Evolutionary conservation across 306 rosid genomes (phyloP), one percentile per base, ranked within the genome.

Genomic region (Rosa multiflora): DNA sequence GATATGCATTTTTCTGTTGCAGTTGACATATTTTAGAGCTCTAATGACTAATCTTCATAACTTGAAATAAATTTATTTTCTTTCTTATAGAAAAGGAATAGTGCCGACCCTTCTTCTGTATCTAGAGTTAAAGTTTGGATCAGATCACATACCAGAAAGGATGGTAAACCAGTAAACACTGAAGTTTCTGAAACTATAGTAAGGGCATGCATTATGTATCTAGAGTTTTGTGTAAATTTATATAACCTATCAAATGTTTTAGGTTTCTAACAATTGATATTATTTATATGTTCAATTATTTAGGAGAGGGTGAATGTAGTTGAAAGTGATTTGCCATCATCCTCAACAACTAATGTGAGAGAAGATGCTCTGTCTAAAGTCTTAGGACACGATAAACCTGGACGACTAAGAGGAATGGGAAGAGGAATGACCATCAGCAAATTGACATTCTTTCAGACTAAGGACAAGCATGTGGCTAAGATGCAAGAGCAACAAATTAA

Each of bases 61-160:
- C 26, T 0, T 26, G 26, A 26, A 26, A 26, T 26, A 26, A 26
- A 26, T 26, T 26, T 26, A 26, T 26, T 0, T 26, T 26, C 26
- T 26, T 26, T 26, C 26, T 8, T 55, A 8, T 17, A 75, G 71
- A 75, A 7, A 6, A 75, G 61, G 6, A 11, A 26, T 7, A 40
- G 69, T 61, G 15, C 42, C 29, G 17, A 47, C 29, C 48, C 49
- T 5, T 14, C 37, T 39, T 17, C 42, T 5, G 48, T 64, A 6
- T 61, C 79, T 13, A 75, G 79, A 12, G 26, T 6, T 26, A 64
- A 62, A 56, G 79, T 74, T 55, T 74, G 67, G 77, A 11, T 62
- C 3, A 42, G 21, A 46, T 48, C 79, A 42, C 79, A 20, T 7
- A 21, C 43, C 2, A 59, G 29, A 64, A 75, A 61, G 26, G 17